These are phyloP conservation scores for Aspergillus hiratsukae DNA, from an alignment of 2,329 filamentous ascomycete species.

Conservation along the genomic window DNA sequence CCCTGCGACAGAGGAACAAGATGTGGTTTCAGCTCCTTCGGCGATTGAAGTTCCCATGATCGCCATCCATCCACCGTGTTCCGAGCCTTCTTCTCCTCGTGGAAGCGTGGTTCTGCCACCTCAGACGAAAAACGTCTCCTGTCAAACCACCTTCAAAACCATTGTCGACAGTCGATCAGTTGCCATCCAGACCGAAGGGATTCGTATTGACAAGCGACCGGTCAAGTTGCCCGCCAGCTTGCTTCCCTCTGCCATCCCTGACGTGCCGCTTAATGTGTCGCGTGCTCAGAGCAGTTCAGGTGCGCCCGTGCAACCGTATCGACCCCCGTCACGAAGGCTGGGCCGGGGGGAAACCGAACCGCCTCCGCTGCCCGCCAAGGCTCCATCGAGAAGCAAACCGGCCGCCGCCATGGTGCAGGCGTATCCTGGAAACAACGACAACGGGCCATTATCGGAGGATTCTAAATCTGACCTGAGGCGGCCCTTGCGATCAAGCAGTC, in stretches of 20 bases:
- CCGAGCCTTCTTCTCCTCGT: conserved; percentile 73
- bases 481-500: conserved; percentile 71
- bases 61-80: conserved; percentile 82
- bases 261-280: conserved; percentile 36
- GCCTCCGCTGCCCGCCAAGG: conserved; percentile 29
- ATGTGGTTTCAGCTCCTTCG: conserved; percentile 7
- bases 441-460: conserved; percentile 62
- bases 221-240: conserved; percentile 72
- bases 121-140: conserved; percentile 73
- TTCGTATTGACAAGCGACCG: conserved; percentile 73
- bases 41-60: conserved; percentile 70
- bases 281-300: conserved; percentile 15
- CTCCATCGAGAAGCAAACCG: conserved; percentile 16
- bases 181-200: conserved; percentile 83
- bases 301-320: conserved; percentile 31
- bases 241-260: conserved; percentile 70
- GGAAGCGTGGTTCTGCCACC: conserved; percentile 73
- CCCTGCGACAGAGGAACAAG: conserved; percentile 12
- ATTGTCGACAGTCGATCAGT: conserved; percentile 48
- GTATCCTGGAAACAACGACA: conserved; percentile 76
- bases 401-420: conserved; percentile 53
- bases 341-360: conserved; percentile 23
- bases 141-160: conserved; percentile 64
- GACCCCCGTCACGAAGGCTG: conserved; percentile 31
- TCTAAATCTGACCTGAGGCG: conserved; percentile 60